A percentile compares a stretch with the other conserved stretches of the same genome.
These are phyloP conservation scores for Pseudocercospora eumusae DNA, from an alignment of 2,329 filamentous ascomycete species.

Conservation along the genomic window DNA sequence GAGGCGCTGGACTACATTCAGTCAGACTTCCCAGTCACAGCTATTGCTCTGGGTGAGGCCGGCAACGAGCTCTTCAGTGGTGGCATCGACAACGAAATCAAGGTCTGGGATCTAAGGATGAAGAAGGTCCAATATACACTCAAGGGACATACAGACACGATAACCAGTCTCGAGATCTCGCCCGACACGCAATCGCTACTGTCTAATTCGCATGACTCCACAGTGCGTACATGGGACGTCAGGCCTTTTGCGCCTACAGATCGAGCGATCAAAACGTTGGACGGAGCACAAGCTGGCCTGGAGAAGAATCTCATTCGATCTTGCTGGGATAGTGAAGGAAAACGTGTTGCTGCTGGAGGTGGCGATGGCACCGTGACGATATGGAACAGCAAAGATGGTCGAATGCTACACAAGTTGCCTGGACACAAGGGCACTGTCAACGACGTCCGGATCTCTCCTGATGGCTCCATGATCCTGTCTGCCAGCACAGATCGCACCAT, in stretches of 20 bases:
- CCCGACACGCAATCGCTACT: slow-evolving; percentile 88
- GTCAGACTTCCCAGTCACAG: slow-evolving; percentile 89
- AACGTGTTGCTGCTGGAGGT: slow-evolving; percentile 83
- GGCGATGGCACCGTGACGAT: slow-evolving; percentile 89
- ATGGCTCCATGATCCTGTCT: slow-evolving; percentile 67
- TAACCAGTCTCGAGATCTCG: slow-evolving; percentile 87
- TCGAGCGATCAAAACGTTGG: slow-evolving; percentile 81
- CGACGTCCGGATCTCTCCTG: slow-evolving; percentile 85
- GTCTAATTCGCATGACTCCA: slow-evolving; percentile 92
- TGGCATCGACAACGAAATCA: slow-evolving; percentile 95
- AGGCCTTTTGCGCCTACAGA: slow-evolving; percentile 89
- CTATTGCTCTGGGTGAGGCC: slow-evolving; percentile 86
- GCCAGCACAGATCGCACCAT: slow-evolving; percentile 42
- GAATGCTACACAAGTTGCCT: slow-evolving; percentile 89
- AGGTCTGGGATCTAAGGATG: slow-evolving; percentile 95
- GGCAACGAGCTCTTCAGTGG: slow-evolving; percentile 95
- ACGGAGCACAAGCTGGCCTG: slow-evolving; percentile 82
- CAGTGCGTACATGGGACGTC: slow-evolving; percentile 93
- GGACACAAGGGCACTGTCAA: slow-evolving; percentile 96
- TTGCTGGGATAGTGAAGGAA: slow-evolving; percentile 84
- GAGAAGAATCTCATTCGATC: slow-evolving; percentile 91
- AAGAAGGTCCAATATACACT: slow-evolving; percentile 85
- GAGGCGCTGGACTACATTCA: slow-evolving; percentile 83
- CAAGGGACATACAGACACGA: slow-evolving; percentile 84
- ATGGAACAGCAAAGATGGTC: slow-evolving; percentile 86